Evolutionary conservation across 352 stramenopile species (phyloP).

Genomic region (Halophytophthora batemanensis): DNA sequence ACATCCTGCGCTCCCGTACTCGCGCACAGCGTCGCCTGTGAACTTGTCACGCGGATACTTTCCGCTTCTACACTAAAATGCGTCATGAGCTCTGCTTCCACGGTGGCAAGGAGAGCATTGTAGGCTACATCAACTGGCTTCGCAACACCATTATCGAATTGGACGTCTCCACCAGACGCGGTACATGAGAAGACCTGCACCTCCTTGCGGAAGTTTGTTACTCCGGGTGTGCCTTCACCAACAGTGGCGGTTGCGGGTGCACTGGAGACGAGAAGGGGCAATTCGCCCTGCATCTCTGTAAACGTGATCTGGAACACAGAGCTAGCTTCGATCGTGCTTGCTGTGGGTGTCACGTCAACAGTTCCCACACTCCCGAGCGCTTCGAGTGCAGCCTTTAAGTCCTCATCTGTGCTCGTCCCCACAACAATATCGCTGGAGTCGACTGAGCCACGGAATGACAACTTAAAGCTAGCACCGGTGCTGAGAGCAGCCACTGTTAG

Average conservation of each 20-base stretch:
- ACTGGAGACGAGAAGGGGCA: constrained; percentile 34
- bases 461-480: constrained; percentile 31
- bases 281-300: constrained; percentile 37
- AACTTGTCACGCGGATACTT: constrained; percentile 55
- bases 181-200: constrained; percentile 54
- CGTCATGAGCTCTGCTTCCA: constrained; percentile 38
- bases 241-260: constrained; percentile 19
- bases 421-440: constrained; percentile 19
- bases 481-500: constrained; percentile 33
- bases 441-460: constrained; percentile 47
- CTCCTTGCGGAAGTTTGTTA: constrained; percentile 68
- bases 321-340: constrained; percentile 16
- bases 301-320: constrained; percentile 54
- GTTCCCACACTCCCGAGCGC: constrained; percentile 38
- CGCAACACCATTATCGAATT: constrained; percentile 21
- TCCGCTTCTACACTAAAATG: constrained; percentile 51
- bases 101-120: constrained; percentile 23
- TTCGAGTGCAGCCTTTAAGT: constrained; percentile 34
- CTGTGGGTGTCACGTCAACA: constrained; percentile 38
- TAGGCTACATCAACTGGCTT: constrained; percentile 19
- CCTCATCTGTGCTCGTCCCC: constrained; percentile 26
- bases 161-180: constrained; percentile 29
- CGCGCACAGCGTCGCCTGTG: constrained; percentile 42
- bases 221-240: constrained; percentile 23
- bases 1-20: constrained; percentile 24